phyloP scores from a whole-genome alignment of 2,329 filamentous ascomycete genomes.

The Beauveria scarabaeidicola region DNA sequence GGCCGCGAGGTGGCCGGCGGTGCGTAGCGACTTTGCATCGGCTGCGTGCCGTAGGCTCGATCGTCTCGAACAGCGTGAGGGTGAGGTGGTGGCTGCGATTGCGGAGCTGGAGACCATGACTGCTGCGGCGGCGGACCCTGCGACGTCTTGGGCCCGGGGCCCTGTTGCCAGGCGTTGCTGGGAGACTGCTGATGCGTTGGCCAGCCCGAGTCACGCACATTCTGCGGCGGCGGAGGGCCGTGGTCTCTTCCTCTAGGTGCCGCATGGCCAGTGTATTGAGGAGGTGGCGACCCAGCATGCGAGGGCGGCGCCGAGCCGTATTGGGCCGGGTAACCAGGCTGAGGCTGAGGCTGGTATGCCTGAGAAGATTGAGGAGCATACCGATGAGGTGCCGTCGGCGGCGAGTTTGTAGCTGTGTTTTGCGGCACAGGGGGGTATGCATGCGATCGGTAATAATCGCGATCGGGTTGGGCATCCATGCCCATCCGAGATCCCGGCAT shows the following conservation, averaged over 20 bases:
- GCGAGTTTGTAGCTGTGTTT: constrained; percentile 34
- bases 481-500: constrained; percentile 35
- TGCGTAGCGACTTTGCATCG: constrained; percentile 29
- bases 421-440: constrained; percentile 27
- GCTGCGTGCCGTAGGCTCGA: constrained; percentile 25
- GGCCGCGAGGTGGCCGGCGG: constrained; percentile 28
- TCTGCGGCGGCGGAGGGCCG: constrained; percentile 11
- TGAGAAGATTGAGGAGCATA: constrained; percentile 32
- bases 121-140: constrained; percentile 27
- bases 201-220: constrained; percentile 2
- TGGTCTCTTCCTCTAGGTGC: constrained; percentile 11
- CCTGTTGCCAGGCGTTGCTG: constrained; percentile 19
- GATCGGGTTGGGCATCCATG: constrained; percentile 27
- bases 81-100: constrained; percentile 24
- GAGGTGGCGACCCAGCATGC: constrained; percentile 38
- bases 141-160: constrained; percentile 23
- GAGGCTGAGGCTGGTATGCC: constrained; percentile 36
- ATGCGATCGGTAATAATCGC: constrained; percentile 41
- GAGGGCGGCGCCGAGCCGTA: constrained; percentile 28
- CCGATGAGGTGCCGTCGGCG: constrained; percentile 35
- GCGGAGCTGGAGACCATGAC: constrained; percentile 24
- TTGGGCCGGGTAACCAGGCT: constrained; percentile 36
- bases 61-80: constrained; percentile 30
- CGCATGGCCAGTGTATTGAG: constrained; percentile 45
- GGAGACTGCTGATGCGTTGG: constrained; percentile 16